Conservation (phyloP, 202 grass and related monocot species). For the Thinopyrum obtusiflorum region DNA sequence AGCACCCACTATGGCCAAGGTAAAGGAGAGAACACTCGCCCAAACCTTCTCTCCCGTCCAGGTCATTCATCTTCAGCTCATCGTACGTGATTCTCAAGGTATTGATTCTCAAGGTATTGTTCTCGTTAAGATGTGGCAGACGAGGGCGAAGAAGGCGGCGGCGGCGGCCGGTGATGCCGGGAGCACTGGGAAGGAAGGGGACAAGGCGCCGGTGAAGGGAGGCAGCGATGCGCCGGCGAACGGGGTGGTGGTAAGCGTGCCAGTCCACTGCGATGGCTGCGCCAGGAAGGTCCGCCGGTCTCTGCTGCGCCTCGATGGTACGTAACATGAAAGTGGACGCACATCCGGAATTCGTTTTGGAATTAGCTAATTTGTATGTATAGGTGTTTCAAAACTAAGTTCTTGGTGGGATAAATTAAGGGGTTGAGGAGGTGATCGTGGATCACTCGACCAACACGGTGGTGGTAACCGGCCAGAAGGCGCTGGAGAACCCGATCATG, state of each 20-base stretch:
- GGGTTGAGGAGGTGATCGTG: constrained; percentile 46
- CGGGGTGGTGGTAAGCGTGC: constrained; percentile 16
- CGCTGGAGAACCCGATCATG: constrained; percentile 29
- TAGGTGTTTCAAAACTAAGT: neutral
- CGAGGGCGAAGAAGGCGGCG: neutral
- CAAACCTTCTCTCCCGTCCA: neutral
- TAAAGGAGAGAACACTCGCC: neutral
- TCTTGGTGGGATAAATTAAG: constrained; percentile 11
- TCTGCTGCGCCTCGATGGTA: constrained; percentile 23
- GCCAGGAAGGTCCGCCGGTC: constrained; percentile 41
- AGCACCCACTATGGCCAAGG: constrained; percentile 7
- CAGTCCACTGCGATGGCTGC: constrained; percentile 46
- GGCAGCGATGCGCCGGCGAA: neutral
- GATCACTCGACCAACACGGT: constrained; percentile 47
- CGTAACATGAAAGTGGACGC: neutral
- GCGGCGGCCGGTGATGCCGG: neutral
- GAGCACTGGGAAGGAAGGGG: neutral
- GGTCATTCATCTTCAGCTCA: neutral
- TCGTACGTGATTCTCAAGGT: neutral
- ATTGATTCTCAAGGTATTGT: neutral
- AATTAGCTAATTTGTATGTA: neutral
- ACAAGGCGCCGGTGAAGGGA: neutral
- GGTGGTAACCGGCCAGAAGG: constrained; percentile 40
- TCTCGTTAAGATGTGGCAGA: neutral
- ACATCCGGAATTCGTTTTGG: neutral